These are phyloP conservation scores for Pseudofabraea citricarpa DNA, from an alignment of 2,329 filamentous ascomycete genomes.

Conservation along the genomic window DNA sequence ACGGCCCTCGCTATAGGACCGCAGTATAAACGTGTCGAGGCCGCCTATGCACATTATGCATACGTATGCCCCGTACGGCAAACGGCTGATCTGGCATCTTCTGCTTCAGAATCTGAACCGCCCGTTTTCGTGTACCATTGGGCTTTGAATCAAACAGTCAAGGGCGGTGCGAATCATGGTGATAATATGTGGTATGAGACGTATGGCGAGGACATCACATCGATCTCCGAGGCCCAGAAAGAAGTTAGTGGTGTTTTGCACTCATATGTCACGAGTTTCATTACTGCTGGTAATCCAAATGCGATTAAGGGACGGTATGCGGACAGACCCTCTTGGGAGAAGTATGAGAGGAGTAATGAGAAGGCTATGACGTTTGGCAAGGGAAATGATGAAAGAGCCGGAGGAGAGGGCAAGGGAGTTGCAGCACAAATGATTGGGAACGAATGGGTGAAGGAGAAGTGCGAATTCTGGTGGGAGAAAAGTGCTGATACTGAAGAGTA, in stretches of 20 bases:
- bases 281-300: conserved; percentile 18
- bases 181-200: conserved; percentile 41
- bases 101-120: conserved; percentile 2
- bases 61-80: conserved; percentile 60
- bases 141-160: conserved; percentile 36
- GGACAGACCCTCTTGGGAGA: conserved; percentile 17
- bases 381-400: conserved; percentile 43
- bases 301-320: conserved; percentile 24
- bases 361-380: conserved; percentile 40
- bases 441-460: conserved; percentile 38
- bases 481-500: conserved; percentile 11
- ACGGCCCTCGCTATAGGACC: conserved; percentile 33
- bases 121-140: conserved; percentile 53
- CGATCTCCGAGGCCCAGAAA: conserved; percentile 11
- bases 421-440: conserved; percentile 35
- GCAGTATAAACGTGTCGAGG: conserved; percentile 53
- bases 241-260: conserved; percentile 17
- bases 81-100: conserved; percentile 40
- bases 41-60: conserved; percentile 57
- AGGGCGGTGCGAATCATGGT: conserved; percentile 34
- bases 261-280: conserved; percentile 19
- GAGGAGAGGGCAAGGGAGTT: conserved; percentile 31
- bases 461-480: conserved; percentile 39
- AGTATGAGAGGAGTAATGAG: conserved; percentile 27
- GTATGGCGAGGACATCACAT: conserved; percentile 26